phyloP scores from a whole-genome alignment of 805 yeast genomes.

The Ogataea ramenticola region DNA sequence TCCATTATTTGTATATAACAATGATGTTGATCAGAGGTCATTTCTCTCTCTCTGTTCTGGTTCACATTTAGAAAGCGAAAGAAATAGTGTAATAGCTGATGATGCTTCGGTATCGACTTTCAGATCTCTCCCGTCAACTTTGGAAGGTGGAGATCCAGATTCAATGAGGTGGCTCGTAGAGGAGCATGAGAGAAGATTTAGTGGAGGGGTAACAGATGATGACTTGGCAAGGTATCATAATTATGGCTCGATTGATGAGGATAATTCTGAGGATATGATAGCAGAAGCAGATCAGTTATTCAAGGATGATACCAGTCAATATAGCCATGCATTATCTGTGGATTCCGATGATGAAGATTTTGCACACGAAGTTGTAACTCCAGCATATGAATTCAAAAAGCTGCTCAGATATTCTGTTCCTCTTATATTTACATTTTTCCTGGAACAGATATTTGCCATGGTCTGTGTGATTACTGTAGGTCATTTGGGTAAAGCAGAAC shows the following conservation, averaged over 20 bases:
- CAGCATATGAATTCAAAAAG: slow-evolving; percentile 22
- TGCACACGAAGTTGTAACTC: slow-evolving; percentile 18
- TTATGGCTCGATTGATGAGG: slow-evolving; percentile 16
- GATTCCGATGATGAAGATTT: slow-evolving; percentile 25
- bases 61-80: slow-evolving; percentile 20
- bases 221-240: not conserved
- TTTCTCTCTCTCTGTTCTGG: slow-evolving; percentile 27
- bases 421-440: slow-evolving; percentile 54
- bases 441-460: slow-evolving; percentile 54
- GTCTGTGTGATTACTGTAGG: slow-evolving; percentile 79
- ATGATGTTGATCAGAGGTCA: slow-evolving; percentile 26
- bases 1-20: slow-evolving; percentile 27
- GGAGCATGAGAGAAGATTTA: slow-evolving; percentile 27
- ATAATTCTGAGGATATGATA: slow-evolving; percentile 15
- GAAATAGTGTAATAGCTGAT: slow-evolving; percentile 17
- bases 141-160: slow-evolving; percentile 25
- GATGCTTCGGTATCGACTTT: slow-evolving; percentile 26
- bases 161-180: slow-evolving; percentile 29
- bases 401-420: slow-evolving; percentile 44
- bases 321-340: not conserved
- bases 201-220: not conserved
- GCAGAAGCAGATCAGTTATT: slow-evolving; percentile 19
- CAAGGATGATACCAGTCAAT: slow-evolving; percentile 13
- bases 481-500: slow-evolving; percentile 59
- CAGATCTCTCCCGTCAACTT: slow-evolving; percentile 29